phyloP scores from a whole-genome alignment of 2,329 filamentous ascomycete genomes.

The Purpureocillium lavendulum region DNA sequence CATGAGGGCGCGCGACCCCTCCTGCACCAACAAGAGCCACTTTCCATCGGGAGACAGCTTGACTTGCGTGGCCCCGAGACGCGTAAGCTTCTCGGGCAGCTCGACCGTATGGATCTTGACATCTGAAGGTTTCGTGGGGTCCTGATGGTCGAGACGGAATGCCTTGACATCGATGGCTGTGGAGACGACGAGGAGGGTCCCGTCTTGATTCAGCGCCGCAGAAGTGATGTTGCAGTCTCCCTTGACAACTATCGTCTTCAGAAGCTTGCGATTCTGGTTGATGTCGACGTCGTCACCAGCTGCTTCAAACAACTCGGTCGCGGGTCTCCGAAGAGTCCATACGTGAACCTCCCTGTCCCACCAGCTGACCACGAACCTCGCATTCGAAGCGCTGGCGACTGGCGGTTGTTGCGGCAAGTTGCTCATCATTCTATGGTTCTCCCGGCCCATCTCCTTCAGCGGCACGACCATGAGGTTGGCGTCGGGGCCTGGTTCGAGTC shows the following conservation, averaged over 20 bases:
- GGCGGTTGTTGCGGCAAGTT: conserved; percentile 73
- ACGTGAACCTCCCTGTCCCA: conserved; percentile 84
- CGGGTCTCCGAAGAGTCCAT: conserved; percentile 53
- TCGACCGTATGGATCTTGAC: conserved; percentile 65
- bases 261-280: conserved; percentile 52
- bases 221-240: conserved; percentile 80
- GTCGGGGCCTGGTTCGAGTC: conserved; percentile 59
- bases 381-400: conserved; percentile 62
- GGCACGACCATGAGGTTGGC: conserved; percentile 76
- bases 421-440: conserved; percentile 76
- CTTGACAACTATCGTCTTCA: conserved; percentile 59
- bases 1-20: conserved; percentile 50
- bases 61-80: conserved; percentile 59
- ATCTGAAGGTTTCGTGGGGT: conserved; percentile 41
- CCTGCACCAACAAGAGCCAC: conserved; percentile 60
- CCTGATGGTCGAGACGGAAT: conserved; percentile 56
- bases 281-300: conserved; percentile 30
- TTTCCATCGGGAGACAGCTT: conserved; percentile 60
- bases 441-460: conserved; percentile 63
- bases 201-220: conserved; percentile 61
- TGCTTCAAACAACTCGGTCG: conserved; percentile 35
- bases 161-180: conserved; percentile 69
- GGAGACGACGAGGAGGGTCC: conserved; percentile 66
- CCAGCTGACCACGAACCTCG: conserved; percentile 78
- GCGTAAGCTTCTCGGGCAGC: conserved; percentile 47